These are phyloP conservation scores for Fusarium graminum DNA, from an alignment of 2,329 filamentous ascomycete species.

Conservation along the genomic window DNA sequence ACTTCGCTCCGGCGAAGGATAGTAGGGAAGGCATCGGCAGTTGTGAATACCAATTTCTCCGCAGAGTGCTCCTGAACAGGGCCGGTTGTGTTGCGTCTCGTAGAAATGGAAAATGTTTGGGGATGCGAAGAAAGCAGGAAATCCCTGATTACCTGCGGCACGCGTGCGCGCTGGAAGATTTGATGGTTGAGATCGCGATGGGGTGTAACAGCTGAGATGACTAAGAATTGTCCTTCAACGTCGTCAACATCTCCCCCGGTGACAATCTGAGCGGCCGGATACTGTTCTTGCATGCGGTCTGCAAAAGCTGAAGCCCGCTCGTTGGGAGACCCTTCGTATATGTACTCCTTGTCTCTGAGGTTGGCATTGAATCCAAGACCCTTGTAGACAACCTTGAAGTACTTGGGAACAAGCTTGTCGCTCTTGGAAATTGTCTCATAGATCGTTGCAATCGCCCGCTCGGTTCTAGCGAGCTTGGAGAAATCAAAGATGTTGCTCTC, in stretches of 20 bases:
- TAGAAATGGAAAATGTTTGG: conserved; percentile 82
- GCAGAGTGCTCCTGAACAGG: conserved; percentile 79
- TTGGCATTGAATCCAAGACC: conserved; percentile 87
- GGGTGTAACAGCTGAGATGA: conserved; percentile 83
- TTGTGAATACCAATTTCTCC: conserved; percentile 87
- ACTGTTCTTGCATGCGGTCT: conserved; percentile 91
- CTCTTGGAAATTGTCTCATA: conserved; percentile 90
- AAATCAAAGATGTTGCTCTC: conserved; percentile 92
- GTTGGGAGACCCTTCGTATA: conserved; percentile 84
- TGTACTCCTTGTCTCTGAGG: conserved; percentile 89
- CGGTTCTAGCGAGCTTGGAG: conserved; percentile 86
- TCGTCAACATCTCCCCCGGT: conserved; percentile 78
- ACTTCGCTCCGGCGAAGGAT: conserved; percentile 91
- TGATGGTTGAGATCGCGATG: conserved; percentile 86
- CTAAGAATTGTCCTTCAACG: conserved; percentile 89
- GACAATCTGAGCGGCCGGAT: conserved; percentile 86
- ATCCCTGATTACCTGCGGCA: conserved; percentile 86
- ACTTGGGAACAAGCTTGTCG: conserved; percentile 82
- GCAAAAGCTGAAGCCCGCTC: conserved; percentile 87
- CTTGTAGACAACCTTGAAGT: conserved; percentile 91
- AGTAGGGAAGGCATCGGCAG: conserved; percentile 89
- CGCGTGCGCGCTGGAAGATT: conserved; percentile 88
- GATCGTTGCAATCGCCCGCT: conserved; percentile 91
- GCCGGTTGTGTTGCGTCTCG: conserved; percentile 76
- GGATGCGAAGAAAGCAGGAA: conserved; percentile 84